These are phyloP conservation scores for Firmiana major DNA, from an alignment of 345 rosid genomes.

Conservation along the genomic window DNA sequence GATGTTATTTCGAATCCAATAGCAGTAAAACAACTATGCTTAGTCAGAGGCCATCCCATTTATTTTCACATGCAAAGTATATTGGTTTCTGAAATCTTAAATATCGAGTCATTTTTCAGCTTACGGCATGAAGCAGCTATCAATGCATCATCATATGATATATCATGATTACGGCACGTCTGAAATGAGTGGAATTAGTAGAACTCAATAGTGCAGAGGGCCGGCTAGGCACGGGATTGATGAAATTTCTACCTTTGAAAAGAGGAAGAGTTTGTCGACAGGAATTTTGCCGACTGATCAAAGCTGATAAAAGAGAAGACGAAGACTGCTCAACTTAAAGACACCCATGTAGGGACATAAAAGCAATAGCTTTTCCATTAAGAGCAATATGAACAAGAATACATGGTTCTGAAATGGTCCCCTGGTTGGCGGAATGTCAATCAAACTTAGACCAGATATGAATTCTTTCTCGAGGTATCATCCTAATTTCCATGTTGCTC, in stretches of 20 bases:
- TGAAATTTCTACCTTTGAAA: neutral
- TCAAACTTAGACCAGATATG: neutral
- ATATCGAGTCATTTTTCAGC: neutral
- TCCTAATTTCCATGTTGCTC: neutral
- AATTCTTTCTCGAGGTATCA: neutral
- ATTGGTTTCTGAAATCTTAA: neutral
- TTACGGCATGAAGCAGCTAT: neutral
- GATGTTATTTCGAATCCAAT: neutral
- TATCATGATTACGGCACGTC: neutral
- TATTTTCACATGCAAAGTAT: conserved; percentile 2
- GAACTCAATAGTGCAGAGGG: neutral
- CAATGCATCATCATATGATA: neutral
- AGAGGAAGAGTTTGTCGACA: neutral
- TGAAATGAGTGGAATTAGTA: neutral
- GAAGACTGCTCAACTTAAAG: neutral
- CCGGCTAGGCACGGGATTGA: neutral
- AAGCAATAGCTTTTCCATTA: neutral
- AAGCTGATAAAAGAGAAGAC: neutral
- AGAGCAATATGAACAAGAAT: neutral
- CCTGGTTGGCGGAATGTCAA: conserved; percentile 17
- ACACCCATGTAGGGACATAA: conserved; percentile 6
- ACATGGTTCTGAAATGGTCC: conserved; percentile 9
- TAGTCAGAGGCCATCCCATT: conserved; percentile 2
- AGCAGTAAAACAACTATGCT: conserved; percentile 5
- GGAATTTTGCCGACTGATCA: neutral